Evolutionary conservation across 1,139 yeast genomes (phyloP).

Genomic region (Yamadazyma pseudoaaseri): DNA sequence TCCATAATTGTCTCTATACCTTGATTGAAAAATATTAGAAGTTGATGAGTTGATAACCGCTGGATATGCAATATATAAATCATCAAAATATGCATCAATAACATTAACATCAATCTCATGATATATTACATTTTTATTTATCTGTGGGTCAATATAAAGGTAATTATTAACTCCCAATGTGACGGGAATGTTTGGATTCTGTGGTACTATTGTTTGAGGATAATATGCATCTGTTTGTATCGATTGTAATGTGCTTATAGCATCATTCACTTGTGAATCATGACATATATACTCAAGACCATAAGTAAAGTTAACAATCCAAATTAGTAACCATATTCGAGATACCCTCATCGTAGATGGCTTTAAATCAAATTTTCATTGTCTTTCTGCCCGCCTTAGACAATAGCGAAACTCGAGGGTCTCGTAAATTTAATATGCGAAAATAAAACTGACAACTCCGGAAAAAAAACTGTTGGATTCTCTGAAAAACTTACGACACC

Average conservation of each 20-base stretch:
- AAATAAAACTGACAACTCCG: too few species aligned
- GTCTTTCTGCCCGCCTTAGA: too few species aligned
- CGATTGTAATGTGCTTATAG: background rate
- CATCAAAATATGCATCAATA: conserved; percentile 9
- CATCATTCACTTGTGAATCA: background rate
- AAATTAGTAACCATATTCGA: too few species aligned
- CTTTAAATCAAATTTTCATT: too few species aligned
- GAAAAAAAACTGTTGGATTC: too few species aligned
- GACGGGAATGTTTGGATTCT: conserved; percentile 11
- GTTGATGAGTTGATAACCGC: conserved; percentile 7
- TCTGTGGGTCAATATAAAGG: conserved; percentile 6
- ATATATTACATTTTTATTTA: conserved; percentile 5
- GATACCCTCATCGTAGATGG: too few species aligned
- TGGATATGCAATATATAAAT: conserved; percentile 14
- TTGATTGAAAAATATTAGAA: conserved; percentile 4
- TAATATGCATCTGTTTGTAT: conserved; percentile 11
- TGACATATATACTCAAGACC: conserved; percentile 1
- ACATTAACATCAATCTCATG: conserved; percentile 16
- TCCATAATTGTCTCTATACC: conserved; percentile 11
- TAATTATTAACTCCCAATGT: conserved; percentile 15
- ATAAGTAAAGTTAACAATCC: too few species aligned
- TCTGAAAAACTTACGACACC: too few species aligned
- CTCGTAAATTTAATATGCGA: too few species aligned
- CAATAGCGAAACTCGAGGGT: too few species aligned
- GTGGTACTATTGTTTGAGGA: conserved; percentile 12